Conservation (phyloP, 2,329 filamentous ascomycete genomes). For the Aspergillus ustus region DNA sequence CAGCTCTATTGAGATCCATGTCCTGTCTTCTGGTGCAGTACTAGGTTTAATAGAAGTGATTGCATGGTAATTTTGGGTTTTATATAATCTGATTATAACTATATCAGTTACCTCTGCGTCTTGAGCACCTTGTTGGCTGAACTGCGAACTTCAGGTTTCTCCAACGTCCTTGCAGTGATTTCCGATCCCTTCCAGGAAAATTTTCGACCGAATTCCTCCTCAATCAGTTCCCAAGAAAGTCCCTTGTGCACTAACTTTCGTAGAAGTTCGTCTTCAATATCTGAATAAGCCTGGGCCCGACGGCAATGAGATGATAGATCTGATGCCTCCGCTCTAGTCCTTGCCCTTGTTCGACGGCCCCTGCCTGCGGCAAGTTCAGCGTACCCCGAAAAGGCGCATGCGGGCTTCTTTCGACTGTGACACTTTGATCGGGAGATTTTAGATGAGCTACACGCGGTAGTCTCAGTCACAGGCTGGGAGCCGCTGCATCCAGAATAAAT, state of each 20-base stretch:
- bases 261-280: constrained; percentile 9
- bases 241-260: constrained; percentile 7
- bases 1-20: too few relatives aligned
- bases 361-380: neutral
- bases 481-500: too few relatives aligned
- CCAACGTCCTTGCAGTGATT: constrained; percentile 4
- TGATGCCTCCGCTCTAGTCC: constrained; percentile 3
- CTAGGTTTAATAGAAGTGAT: too few relatives aligned
- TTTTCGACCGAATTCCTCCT: constrained; percentile 11
- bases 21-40: too few relatives aligned
- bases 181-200: constrained; percentile 11
- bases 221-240: constrained; percentile 5
- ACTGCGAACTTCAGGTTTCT: constrained; percentile 8
- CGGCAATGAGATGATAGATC: constrained; percentile 1
- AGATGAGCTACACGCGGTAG: too few relatives aligned
- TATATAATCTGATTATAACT: too few relatives aligned
- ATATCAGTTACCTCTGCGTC: too few relatives aligned
- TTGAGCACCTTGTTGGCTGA: neutral
- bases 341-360: constrained; percentile 3
- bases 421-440: too few relatives aligned
- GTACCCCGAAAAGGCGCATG: neutral
- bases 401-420: too few relatives aligned
- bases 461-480: too few relatives aligned
- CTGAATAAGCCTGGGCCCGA: neutral
- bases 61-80: too few relatives aligned